Conservation (phyloP, 2,329 filamentous ascomycete genomes). For the Exophiala mesophila region DNA sequence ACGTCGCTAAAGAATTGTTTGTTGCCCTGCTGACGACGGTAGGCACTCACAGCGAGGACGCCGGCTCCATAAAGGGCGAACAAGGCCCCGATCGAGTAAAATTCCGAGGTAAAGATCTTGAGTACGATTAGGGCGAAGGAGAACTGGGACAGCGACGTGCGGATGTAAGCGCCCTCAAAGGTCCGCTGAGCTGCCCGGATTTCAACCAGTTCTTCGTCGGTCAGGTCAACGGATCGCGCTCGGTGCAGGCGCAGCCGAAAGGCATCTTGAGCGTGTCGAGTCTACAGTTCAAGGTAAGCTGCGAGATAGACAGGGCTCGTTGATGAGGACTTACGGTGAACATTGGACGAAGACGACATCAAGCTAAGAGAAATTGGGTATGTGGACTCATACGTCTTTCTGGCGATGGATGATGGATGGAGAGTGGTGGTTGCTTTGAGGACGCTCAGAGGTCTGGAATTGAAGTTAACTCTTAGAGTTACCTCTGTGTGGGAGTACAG, state of each 20-base stretch:
- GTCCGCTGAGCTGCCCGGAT: conserved; percentile 92
- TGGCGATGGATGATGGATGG: no score
- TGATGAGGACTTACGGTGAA: not conserved
- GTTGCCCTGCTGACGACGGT: conserved; percentile 86
- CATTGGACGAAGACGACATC: no score
- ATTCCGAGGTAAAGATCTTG: conserved; percentile 94
- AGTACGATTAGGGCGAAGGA: conserved; percentile 90
- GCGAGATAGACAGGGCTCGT: not conserved
- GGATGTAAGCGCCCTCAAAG: conserved; percentile 94
- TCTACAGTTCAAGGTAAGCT: conserved; percentile 9
- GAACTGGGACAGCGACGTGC: conserved; percentile 90
- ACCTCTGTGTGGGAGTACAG: no score
- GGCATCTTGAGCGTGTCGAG: conserved; percentile 62
- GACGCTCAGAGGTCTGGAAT: no score
- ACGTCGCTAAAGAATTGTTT: conserved; percentile 72
- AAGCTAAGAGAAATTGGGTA: no score
- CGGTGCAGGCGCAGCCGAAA: conserved; percentile 78
- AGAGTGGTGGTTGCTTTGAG: no score
- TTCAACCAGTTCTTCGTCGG: conserved; percentile 81
- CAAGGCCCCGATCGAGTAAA: conserved; percentile 93
- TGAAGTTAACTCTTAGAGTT: no score
- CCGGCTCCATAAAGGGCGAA: conserved; percentile 89
- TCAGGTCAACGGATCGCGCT: conserved; percentile 76
- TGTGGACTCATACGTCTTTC: no score
- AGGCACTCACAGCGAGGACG: conserved; percentile 75